Evolutionary conservation across 192 early-diverging fungal species (phyloP), one percentile per base, ranked within the genome.

Genomic region (Lobosporangium transversale): DNA sequence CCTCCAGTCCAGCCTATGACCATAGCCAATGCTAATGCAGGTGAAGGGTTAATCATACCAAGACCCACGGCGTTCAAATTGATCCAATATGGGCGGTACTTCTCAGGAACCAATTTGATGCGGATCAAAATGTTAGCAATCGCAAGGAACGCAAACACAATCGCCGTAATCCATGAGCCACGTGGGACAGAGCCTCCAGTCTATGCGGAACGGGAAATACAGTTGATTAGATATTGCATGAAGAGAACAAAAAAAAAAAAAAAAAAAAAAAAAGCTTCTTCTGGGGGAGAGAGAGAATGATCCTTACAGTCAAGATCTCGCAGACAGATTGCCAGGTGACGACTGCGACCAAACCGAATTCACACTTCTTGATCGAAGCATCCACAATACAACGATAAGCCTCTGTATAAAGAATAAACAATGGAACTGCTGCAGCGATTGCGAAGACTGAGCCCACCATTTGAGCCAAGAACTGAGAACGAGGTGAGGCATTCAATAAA

Each of bases 401-500:
- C 12, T 68, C 78, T 14, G 84, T 78, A 66, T 90, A 91, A 40
- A 91, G 42, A 27, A 87, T 78, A 53, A 84, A 91, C 14, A 91
- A 64, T 31, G 81, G 84, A 27, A 90, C 79, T 29, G 74, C 61
- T 54, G 86, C 83, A 55, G 81, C 81, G 52, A 89, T 82, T 33
- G 87, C 85, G 61, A 87, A 81, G 68, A 89, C 75, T 29, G 87
- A 83, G n/a, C 86, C 89, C 32, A 90, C 68, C 27, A 83, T 62
- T 54, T 91, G 90, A 45, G 88, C 90, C 54, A 68, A 67, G 83
- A 91, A 91, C 63, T 90, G 87, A 20, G 90, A 82, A 14, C 81
- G 71, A 49, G 90, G 90, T 14, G 86, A 88, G 30, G 90, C 90
- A 50, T 83, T 80, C 29, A 91, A 70, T 40, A 91, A 58, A 48